Evolutionary conservation across 116 monocot species (phyloP), one percentile per base, ranked within the genome.

Genomic region (Posidonia oceanica): DNA sequence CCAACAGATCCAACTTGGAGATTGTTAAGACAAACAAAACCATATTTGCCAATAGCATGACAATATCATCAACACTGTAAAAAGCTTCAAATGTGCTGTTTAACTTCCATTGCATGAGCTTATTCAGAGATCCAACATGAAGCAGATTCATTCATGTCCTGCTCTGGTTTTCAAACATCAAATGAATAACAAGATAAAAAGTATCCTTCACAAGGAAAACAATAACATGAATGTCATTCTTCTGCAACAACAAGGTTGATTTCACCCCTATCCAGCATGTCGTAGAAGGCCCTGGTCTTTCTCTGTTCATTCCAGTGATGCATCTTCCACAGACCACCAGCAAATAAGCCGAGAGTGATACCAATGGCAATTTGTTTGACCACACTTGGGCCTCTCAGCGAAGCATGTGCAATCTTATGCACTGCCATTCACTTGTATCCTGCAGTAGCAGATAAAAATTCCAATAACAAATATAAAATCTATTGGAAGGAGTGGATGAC

Each of bases 271-370:
- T 82, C 78, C 16, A 82, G 72, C 74, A 82, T 71, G 5, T 82
- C 78, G 40, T 78, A 82, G n/a, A 82, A 82, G 39, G 59, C 40
- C 67, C 69, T 78, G 65, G 62, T 67, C 60, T 67, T 82, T 70
- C 73, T 78, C 78, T 82, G 82, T 48, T 78, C 62, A 42, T 82
- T 78, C 82, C 78, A 78, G 75, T 78, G 78, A 44, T 78, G 67
- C 75, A 78, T 75, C 63, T 78, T 75, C 78, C 82, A 82, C 7
- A 75, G 38, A 14, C 81, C 81, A 53, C 81, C 81, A 39, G 81
- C 81, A 42, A 65, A 7, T 8, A 81, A 60, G 7, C 81, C 77
- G n/a, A 81, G 73, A 21, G 69, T 73, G 18, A 75, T 5, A 29
- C 80, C 80, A 22, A 72, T 75, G 14, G 39, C 22, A 14, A 80